Evolutionary conservation across 495 filamentous ascomycete species (phyloP), one percentile per base, ranked within the genome.

Genomic region (Xylaria palmicola): DNA sequence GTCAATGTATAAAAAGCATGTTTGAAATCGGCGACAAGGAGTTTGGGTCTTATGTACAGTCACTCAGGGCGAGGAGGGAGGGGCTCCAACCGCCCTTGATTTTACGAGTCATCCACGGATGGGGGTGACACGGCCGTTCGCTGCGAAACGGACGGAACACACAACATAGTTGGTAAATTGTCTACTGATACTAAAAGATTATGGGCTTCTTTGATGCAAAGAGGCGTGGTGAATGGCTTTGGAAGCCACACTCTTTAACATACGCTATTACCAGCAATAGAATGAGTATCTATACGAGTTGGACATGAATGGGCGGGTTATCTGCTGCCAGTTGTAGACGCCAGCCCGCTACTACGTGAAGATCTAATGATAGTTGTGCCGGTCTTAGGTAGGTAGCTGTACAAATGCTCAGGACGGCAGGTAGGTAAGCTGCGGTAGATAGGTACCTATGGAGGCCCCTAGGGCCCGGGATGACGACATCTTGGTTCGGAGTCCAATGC

Each of bases 41-140:
- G 58, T 61, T 61, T 29, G 9, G 49, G 58, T 19, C n/a, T n/a
- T 36, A 30, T 34, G 8, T 43, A 43, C 55, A 39, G 26, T 54
- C 26, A n/a, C 19, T 39, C 29, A 43, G 36, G 47, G 5, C 24
- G 19, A 45, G 26, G 47, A 39, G 22, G 17, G 39, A 44, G 30
- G 24, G 47, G 9, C n/a, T 59, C 26, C 15, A 43, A 20, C 24
- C 22, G 36, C 34, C 26, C 32, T 50, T 50, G 22, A 15, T 44
- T 51, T n/a, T 37, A 34, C 34, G 34, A 20, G 17, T 20, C 15
- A 12, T 43, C 22, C 10, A 50, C 6, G 47, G 24, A 59, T 12
- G 45, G 47, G 47, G 47, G 47, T 20, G 45, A 44, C 15, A 8
- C 36, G 26, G 22, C 29, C 13, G 30, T 40, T 22, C 45, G 15